Conservation (phyloP, 306 rosid genomes). For the Vigna unguiculata region DNA sequence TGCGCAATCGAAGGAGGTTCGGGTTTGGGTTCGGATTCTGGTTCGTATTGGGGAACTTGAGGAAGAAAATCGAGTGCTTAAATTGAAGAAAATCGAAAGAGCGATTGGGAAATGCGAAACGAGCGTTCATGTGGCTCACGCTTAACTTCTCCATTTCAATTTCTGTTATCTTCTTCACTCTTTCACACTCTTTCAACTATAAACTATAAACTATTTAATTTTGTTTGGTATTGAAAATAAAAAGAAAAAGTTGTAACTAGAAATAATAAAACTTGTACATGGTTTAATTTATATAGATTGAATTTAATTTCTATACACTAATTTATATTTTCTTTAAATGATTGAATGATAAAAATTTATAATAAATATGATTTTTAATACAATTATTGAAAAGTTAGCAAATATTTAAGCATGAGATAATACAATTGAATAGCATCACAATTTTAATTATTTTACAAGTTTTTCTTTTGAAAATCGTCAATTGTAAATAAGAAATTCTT, state of each 20-base stretch:
- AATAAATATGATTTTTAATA: too few relatives aligned
- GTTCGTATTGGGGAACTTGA: slow-evolving; percentile 3
- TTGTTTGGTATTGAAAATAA: background rate
- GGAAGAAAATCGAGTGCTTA: background rate
- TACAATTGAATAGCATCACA: too few relatives aligned
- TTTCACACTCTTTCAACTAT: background rate
- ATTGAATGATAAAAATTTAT: too few relatives aligned
- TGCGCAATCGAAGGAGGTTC: slow-evolving; percentile 4
- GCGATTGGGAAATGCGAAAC: background rate
- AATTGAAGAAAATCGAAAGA: slow-evolving; percentile 19
- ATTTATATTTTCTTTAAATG: too few relatives aligned
- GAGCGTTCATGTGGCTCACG: slow-evolving; percentile 21
- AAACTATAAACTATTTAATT: background rate
- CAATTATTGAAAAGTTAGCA: too few relatives aligned
- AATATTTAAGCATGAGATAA: too few relatives aligned
- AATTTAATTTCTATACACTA: background rate
- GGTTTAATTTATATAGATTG: background rate
- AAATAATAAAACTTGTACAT: background rate
- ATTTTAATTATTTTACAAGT: too few relatives aligned
- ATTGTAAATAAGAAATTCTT: too few relatives aligned
- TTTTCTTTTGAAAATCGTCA: too few relatives aligned
- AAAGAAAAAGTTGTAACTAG: background rate
- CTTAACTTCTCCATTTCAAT: slow-evolving; percentile 16
- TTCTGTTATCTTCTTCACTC: background rate
- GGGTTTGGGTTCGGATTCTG: background rate